Percentiles rank a stretch among this genome's conserved stretches.
Evolutionary conservation across 2,329 filamentous ascomycete species (phyloP).

Genomic region (Dactylellina haptotyla): DNA sequence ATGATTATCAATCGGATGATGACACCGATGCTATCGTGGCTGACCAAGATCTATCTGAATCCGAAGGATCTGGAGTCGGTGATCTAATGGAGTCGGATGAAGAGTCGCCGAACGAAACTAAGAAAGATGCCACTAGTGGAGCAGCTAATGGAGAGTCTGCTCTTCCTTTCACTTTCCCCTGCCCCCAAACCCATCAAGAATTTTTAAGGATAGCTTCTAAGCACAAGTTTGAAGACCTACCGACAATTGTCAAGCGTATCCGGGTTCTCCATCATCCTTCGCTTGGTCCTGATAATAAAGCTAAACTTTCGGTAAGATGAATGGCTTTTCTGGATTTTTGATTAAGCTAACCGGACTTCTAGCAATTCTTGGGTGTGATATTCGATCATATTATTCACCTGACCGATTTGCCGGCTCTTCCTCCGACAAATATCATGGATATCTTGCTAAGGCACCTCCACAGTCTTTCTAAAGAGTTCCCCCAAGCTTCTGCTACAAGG

Average conservation of each 20-base stretch:
- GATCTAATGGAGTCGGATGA: constrained; percentile 68
- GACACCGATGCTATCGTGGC: constrained; percentile 64
- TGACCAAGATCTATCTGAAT: constrained; percentile 63
- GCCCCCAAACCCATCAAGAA: constrained; percentile 80
- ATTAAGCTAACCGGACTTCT: constrained; percentile 9
- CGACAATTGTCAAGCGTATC: constrained; percentile 86
- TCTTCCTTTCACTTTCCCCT: constrained; percentile 85
- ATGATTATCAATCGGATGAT: constrained; percentile 63
- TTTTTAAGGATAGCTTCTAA: constrained; percentile 73
- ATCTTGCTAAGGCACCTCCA: constrained; percentile 88
- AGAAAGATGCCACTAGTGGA: constrained; percentile 61
- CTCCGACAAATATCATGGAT: constrained; percentile 77
- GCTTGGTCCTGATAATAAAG: constrained; percentile 84
- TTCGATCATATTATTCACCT: constrained; percentile 70
- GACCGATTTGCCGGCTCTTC: constrained; percentile 64
- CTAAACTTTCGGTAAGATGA: constrained; percentile 72
- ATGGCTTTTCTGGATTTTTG: constrained; percentile 48
- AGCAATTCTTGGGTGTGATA: constrained; percentile 63
- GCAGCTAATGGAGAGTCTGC: constrained; percentile 65
- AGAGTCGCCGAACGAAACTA: constrained; percentile 68
- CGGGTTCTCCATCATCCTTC: constrained; percentile 92
- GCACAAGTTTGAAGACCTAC: constrained; percentile 73
- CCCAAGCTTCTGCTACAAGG: constrained; percentile 77
- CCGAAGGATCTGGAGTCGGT: constrained; percentile 78
- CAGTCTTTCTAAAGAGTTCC: constrained; percentile 86